phyloP scores from a whole-genome alignment of 441 rosid species.

The Gossypium laxum region DNA sequence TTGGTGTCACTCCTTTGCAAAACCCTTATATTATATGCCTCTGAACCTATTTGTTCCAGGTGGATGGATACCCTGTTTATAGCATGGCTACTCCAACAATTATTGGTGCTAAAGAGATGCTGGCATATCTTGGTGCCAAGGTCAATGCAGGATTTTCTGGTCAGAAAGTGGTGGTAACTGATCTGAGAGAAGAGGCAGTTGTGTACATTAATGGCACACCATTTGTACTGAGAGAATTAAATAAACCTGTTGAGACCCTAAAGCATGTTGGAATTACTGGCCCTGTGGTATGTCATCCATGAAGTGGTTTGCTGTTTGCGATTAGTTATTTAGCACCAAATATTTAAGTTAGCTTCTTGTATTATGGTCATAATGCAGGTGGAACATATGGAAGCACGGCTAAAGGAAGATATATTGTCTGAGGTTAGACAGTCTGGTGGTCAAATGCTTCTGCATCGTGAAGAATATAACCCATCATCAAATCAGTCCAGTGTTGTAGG shows the following conservation, averaged over 20 bases:
- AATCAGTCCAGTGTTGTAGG: conserved; percentile 78
- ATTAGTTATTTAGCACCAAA: conserved; percentile 3
- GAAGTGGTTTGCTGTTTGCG: background rate
- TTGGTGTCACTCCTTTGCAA: background rate
- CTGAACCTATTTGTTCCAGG: conserved; percentile 40
- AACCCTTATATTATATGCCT: background rate
- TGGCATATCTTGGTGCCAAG: conserved; percentile 68
- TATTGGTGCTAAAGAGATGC: conserved; percentile 78
- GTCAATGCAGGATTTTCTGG: conserved; percentile 37
- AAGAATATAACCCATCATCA: conserved; percentile 65
- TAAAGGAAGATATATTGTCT: conserved; percentile 81
- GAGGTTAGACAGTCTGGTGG: conserved; percentile 73
- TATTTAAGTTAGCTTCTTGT: conserved; percentile 15
- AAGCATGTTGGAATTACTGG: conserved; percentile 95
- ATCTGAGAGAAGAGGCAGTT: conserved; percentile 92
- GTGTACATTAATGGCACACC: conserved; percentile 92
- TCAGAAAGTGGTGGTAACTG: conserved; percentile 60
- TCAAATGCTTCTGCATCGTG: conserved; percentile 88
- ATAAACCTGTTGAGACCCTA: conserved; percentile 86
- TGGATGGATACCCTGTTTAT: conserved; percentile 82
- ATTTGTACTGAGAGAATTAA: conserved; percentile 83
- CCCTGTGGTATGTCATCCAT: conserved; percentile 52
- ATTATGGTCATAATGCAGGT: conserved; percentile 41
- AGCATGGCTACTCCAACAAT: conserved; percentile 98
- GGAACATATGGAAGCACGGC: conserved; percentile 74